These are phyloP conservation scores for Populus davidiana DNA, from an alignment of 345 rosid species.

Conservation along the genomic window DNA sequence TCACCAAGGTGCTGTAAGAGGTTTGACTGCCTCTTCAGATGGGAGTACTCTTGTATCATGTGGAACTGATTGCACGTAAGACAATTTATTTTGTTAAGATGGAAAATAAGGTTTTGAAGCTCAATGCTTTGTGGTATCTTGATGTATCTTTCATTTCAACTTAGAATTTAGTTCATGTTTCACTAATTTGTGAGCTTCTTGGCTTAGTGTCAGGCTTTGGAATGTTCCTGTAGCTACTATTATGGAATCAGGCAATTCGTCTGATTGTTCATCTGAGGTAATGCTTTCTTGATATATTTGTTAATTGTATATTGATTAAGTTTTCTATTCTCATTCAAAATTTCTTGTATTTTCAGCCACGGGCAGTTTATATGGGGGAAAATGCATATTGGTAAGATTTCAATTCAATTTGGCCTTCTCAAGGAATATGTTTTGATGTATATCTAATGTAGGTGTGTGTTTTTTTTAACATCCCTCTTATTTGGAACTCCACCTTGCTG, in stretches of 20 bases:
- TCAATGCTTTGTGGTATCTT: not conserved
- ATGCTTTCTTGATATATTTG: constrained; percentile 7
- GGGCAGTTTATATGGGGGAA: constrained; percentile 69
- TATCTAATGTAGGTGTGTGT: not conserved
- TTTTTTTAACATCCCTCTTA: not conserved
- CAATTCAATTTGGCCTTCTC: not conserved
- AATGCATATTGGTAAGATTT: constrained; percentile 72
- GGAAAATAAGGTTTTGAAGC: not conserved
- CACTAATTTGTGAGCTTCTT: constrained; percentile 1
- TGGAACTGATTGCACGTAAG: constrained; percentile 92
- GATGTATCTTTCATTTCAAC: not conserved
- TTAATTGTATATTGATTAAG: not conserved
- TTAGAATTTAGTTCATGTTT: not conserved
- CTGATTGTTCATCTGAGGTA: constrained; percentile 53
- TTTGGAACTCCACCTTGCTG: not conserved
- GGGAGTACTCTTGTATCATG: constrained; percentile 77
- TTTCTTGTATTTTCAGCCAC: constrained; percentile 48
- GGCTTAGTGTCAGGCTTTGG: constrained; percentile 89
- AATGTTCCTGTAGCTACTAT: constrained; percentile 71
- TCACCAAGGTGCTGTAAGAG: constrained; percentile 88
- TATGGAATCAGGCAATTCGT: constrained; percentile 42
- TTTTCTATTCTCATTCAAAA: constrained; percentile 7
- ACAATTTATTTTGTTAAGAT: not conserved
- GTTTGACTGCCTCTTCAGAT: constrained; percentile 86
- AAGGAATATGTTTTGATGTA: not conserved